Evolutionary conservation across 257 asterid species (phyloP).

Genomic region (Forsythia suspensa): DNA sequence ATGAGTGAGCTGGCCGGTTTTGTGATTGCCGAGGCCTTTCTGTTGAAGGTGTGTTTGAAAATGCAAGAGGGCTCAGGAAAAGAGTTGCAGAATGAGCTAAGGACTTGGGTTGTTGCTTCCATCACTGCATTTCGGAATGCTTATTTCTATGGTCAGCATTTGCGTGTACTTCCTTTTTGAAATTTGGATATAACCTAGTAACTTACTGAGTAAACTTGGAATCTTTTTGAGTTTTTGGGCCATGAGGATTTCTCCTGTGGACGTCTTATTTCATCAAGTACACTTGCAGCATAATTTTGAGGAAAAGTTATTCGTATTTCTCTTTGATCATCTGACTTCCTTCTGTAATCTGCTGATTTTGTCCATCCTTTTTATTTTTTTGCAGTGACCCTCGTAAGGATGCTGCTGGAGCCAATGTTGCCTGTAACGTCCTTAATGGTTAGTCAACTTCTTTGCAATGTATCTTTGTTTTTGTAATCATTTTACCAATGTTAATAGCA

Average conservation of each 20-base stretch:
- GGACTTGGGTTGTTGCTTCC: constrained; percentile 60
- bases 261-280: too few relatives aligned
- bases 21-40: constrained; percentile 58
- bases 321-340: neutral
- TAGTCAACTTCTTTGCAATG: constrained; percentile 24
- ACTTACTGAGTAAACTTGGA: neutral
- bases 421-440: constrained; percentile 56
- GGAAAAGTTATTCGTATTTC: neutral
- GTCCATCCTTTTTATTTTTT: constrained; percentile 19
- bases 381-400: constrained; percentile 51
- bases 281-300: too few relatives aligned
- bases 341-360: neutral
- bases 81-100: constrained; percentile 46
- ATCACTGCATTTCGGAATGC: constrained; percentile 47
- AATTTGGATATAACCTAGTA: neutral
- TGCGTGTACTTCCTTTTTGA: constrained; percentile 11
- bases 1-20: constrained; percentile 52
- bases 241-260: too few relatives aligned
- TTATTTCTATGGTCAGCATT: constrained; percentile 54
- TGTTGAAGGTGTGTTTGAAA: constrained; percentile 58
- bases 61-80: constrained; percentile 41
- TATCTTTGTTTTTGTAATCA: neutral
- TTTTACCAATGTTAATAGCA: neutral
- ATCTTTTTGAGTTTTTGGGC: neutral
- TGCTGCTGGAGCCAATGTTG: constrained; percentile 60